Evolutionary conservation across 257 asterid species (phyloP).

Genomic region (Gentiana straminea): DNA sequence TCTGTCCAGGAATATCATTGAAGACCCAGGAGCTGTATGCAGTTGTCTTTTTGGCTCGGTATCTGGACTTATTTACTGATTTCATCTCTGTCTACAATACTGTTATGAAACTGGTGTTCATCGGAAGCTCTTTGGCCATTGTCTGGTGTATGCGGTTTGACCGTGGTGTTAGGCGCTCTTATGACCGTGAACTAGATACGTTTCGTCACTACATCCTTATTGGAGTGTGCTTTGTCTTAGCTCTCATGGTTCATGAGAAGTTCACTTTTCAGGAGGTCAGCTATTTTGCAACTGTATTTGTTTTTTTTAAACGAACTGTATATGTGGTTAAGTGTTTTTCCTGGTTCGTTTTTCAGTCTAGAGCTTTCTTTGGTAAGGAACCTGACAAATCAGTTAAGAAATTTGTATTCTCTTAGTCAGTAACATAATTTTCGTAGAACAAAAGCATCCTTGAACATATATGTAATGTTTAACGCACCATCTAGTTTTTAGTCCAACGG

Average conservation of each 20-base stretch:
- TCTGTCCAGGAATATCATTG: constrained; percentile 62
- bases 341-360: too few species aligned
- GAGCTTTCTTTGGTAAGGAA: too few species aligned
- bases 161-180: constrained; percentile 60
- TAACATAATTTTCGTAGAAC: too few species aligned
- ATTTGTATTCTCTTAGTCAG: too few species aligned
- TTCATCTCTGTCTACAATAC: constrained; percentile 77
- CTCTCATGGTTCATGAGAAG: constrained; percentile 63
- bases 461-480: too few species aligned
- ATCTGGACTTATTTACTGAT: constrained; percentile 74
- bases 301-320: too few species aligned
- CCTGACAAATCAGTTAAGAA: too few species aligned
- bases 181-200: constrained; percentile 78
- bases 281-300: background rate
- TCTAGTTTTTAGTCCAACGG: too few species aligned
- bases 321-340: too few species aligned
- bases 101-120: constrained; percentile 78
- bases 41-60: constrained; percentile 75
- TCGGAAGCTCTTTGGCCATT: constrained; percentile 78
- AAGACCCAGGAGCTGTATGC: constrained; percentile 94
- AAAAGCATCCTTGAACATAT: too few species aligned
- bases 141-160: constrained; percentile 88
- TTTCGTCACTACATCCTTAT: constrained; percentile 68
- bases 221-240: constrained; percentile 44
- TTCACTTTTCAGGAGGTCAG: constrained; percentile 74